A percentile compares a stretch with the other conserved stretches of the same genome.
Evolutionary conservation across 768 basidiomycete species (phyloP).

Genomic region (Suillus placidus): DNA sequence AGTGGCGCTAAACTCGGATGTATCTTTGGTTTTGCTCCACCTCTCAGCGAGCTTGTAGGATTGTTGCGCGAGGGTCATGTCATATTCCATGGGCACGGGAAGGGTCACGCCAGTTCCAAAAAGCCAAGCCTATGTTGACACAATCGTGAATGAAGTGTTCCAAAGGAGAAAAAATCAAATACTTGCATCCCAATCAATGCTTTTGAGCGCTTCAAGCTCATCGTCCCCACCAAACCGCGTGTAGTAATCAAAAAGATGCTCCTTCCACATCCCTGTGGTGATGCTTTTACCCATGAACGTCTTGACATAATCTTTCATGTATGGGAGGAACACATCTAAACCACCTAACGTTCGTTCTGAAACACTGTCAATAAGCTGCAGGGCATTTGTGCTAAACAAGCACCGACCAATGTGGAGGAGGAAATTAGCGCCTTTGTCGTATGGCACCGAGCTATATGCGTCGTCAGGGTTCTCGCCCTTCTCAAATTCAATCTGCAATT

Average conservation of each 20-base stretch:
- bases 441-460: constrained; percentile 75
- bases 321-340: constrained; percentile 80
- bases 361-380: background rate
- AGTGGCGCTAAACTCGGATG: constrained; percentile 51
- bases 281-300: constrained; percentile 85
- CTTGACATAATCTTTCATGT: constrained; percentile 78
- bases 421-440: constrained; percentile 90
- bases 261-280: constrained; percentile 82
- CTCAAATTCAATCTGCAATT: constrained; percentile 76
- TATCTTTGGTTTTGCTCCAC: constrained; percentile 62
- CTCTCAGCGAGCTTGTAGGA: constrained; percentile 72
- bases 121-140: constrained; percentile 65
- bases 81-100: constrained; percentile 76
- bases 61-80: constrained; percentile 65
- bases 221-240: constrained; percentile 56
- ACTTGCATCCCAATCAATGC: constrained; percentile 77
- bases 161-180: background rate
- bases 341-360: constrained; percentile 78
- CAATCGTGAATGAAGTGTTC: background rate
- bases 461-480: constrained; percentile 78
- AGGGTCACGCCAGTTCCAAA: constrained; percentile 77
- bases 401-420: constrained; percentile 76
- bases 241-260: constrained; percentile 76
- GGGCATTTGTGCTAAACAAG: background rate
- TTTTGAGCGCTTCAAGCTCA: constrained; percentile 66